phyloP scores from a whole-genome alignment of 2,329 filamentous ascomycete species.

The Stylonectria norvegica region DNA sequence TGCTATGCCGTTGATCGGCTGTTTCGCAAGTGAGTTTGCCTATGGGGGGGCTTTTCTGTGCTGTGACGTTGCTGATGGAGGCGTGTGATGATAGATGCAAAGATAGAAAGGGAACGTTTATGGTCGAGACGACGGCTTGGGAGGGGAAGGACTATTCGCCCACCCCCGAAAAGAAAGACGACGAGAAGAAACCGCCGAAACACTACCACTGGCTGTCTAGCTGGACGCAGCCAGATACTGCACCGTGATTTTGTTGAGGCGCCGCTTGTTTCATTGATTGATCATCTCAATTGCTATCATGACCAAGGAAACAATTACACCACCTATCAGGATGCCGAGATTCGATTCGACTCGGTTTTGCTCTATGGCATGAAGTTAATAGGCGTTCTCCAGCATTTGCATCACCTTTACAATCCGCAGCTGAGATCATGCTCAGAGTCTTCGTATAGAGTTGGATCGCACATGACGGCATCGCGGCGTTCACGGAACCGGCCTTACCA shows the following conservation, averaged over 20 bases:
- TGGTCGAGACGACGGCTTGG: constrained; percentile 63
- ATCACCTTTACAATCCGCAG: no score
- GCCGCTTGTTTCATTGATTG: no score
- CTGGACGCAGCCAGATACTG: constrained; percentile 33
- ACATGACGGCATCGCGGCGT: no score
- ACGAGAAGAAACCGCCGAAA: constrained; percentile 16
- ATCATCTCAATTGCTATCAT: no score
- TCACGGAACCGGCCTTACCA: no score
- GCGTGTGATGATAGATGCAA: constrained; percentile 48
- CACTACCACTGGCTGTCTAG: constrained; percentile 34
- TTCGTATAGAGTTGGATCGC: no score
- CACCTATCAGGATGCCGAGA: no score
- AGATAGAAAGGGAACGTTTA: constrained; percentile 55
- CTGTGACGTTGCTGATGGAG: neutral
- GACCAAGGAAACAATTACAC: no score
- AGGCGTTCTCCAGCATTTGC: no score
- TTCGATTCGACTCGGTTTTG: no score
- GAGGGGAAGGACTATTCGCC: constrained; percentile 39
- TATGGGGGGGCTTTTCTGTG: constrained; percentile 3
- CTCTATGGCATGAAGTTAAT: no score
- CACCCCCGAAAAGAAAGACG: constrained; percentile 14
- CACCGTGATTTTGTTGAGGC: constrained; percentile 13
- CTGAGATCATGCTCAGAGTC: no score
- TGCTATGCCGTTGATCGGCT: constrained; percentile 58
- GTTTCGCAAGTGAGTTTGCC: constrained; percentile 53